Percentiles rank a stretch among this genome's conserved stretches.
Conservation (phyloP, 2,329 filamentous ascomycete species). For the Thermomyces lanuginosus region DNA sequence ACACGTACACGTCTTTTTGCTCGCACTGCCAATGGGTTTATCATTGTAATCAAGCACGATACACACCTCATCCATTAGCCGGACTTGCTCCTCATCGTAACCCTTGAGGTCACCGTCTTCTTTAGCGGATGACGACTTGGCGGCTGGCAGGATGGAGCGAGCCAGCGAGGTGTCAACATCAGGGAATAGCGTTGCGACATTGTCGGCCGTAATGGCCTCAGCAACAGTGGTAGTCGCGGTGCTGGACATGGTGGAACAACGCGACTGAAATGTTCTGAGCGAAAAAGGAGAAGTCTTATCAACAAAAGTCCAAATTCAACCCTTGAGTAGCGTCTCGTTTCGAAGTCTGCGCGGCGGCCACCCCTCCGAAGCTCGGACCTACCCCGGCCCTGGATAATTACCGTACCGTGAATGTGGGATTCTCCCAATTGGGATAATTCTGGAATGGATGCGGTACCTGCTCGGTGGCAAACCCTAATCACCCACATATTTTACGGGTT, state of each 20-base stretch:
- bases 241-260: conserved; percentile 31
- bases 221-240: conserved; percentile 37
- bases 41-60: conserved; percentile 92
- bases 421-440: too few relatives aligned
- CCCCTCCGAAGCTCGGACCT: too few relatives aligned
- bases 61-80: conserved; percentile 96
- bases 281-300: neutral
- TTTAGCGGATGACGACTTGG: conserved; percentile 20
- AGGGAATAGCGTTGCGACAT: conserved; percentile 74
- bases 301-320: too few relatives aligned
- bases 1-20: conserved; percentile 85
- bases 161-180: conserved; percentile 53
- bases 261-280: neutral
- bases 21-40: conserved; percentile 81
- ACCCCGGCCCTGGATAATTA: too few relatives aligned
- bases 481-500: too few relatives aligned
- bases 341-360: too few relatives aligned
- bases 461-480: too few relatives aligned
- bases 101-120: conserved; percentile 60
- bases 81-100: conserved; percentile 94
- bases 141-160: conserved; percentile 29
- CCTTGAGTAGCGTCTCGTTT: too few relatives aligned
- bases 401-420: too few relatives aligned
- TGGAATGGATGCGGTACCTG: too few relatives aligned
- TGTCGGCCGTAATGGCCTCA: conserved; percentile 63